Evolutionary conservation across 306 rosid species (phyloP).

Genomic region (Fagus crenata): DNA sequence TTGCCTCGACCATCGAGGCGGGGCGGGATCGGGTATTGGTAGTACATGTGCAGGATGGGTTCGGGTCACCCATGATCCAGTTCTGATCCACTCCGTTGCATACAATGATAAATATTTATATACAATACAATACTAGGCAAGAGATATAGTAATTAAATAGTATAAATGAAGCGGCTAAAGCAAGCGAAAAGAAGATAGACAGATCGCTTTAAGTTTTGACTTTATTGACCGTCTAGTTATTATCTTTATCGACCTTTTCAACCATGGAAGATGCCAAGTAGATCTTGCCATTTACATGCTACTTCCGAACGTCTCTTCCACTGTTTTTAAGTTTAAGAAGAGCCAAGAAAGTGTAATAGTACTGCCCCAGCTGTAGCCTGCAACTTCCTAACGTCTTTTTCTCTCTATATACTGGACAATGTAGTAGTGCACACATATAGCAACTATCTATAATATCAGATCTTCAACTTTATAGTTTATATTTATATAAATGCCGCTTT

Average conservation of each 20-base stretch:
- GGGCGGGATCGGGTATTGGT: no score
- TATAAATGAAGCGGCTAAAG: not conserved
- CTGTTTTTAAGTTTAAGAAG: no score
- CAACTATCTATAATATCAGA: slow-evolving; percentile 25
- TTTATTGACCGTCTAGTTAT: not conserved
- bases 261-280: slow-evolving; percentile 12
- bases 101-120: no score
- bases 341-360: no score
- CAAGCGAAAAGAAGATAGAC: slow-evolving; percentile 8
- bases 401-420: slow-evolving; percentile 1
- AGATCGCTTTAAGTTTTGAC: not conserved
- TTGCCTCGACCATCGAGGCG: no score
- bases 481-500: slow-evolving; percentile 15
- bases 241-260: slow-evolving; percentile 11
- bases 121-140: not conserved
- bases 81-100: no score
- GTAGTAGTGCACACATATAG: slow-evolving; percentile 3
- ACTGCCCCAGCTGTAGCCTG: slow-evolving; percentile 11
- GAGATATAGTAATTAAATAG: not conserved
- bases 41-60: no score
- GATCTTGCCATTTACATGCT: not conserved
- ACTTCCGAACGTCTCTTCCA: slow-evolving; percentile 8
- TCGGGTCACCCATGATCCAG: no score
- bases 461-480: slow-evolving; percentile 7
- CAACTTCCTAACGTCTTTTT: slow-evolving; percentile 18